Conservation (phyloP, 208 protist genomes). For the Leptomonas pyrrhocoris region DNA sequence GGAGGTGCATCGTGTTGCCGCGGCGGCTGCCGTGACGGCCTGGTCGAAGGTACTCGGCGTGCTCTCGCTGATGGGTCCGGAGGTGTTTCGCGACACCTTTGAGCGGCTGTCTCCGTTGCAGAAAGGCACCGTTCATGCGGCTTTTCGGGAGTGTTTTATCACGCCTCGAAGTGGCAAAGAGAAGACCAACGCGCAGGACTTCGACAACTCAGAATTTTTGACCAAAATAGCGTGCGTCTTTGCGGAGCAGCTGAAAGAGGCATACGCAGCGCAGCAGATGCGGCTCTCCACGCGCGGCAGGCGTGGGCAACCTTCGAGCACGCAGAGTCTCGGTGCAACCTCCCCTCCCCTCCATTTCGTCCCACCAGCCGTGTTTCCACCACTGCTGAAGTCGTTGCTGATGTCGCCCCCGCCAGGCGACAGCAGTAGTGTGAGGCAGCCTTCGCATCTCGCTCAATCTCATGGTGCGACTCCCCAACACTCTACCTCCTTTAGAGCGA, state of each 20-base stretch:
- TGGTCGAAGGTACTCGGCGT: conserved; percentile 14
- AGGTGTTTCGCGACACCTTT: conserved; percentile 7
- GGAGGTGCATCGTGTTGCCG: background rate
- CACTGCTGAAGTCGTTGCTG: background rate
- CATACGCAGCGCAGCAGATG: background rate
- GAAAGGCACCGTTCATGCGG: background rate
- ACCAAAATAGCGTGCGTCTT: conserved; percentile 11
- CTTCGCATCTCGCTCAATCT: background rate
- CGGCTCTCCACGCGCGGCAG: background rate
- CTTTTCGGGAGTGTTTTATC: conserved; percentile 9
- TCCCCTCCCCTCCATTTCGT: background rate
- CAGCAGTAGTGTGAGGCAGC: background rate
- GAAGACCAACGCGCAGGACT: background rate
- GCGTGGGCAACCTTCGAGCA: background rate
- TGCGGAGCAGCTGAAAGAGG: conserved; percentile 13
- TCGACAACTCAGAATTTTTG: background rate
- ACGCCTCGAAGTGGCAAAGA: background rate
- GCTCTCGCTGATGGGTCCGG: conserved; percentile 9
- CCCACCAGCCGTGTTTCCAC: background rate
- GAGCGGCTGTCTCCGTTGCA: conserved; percentile 2
- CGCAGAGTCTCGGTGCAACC: background rate
- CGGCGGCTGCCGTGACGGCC: background rate
- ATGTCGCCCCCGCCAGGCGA: background rate
- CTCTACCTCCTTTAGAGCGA: too few relatives aligned
- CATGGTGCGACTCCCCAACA: too few relatives aligned